phyloP scores from a whole-genome alignment of 2,329 filamentous ascomycete species.

The Botrytis paeoniae region DNA sequence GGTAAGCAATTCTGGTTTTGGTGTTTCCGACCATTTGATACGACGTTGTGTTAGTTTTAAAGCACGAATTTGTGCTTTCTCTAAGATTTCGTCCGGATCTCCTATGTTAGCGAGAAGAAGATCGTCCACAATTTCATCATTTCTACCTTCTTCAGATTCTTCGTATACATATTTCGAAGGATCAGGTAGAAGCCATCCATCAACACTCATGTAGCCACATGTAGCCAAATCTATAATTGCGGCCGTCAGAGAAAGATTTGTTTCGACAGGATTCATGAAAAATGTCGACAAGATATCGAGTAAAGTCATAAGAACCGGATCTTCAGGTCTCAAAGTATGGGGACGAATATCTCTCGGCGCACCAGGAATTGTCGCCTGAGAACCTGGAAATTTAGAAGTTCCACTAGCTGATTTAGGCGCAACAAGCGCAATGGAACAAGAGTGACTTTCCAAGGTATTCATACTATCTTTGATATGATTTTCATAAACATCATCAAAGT shows the following conservation, averaged over 20 bases:
- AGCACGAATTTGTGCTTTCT: slow-evolving; percentile 46
- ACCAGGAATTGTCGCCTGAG: slow-evolving; percentile 55
- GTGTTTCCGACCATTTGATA: slow-evolving; percentile 51
- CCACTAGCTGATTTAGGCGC: slow-evolving; percentile 57
- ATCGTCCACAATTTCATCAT: slow-evolving; percentile 40
- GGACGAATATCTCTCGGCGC: slow-evolving; percentile 58
- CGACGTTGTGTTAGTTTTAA: slow-evolving; percentile 52
- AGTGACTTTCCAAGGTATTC: slow-evolving; percentile 66
- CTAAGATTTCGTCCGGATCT: slow-evolving; percentile 38
- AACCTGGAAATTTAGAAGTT: slow-evolving; percentile 54
- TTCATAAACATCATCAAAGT: slow-evolving; percentile 71
- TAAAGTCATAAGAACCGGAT: slow-evolving; percentile 62
- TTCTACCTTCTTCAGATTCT: slow-evolving; percentile 41
- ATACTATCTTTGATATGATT: slow-evolving; percentile 69
- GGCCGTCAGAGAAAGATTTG: slow-evolving; percentile 84
- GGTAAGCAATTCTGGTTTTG: slow-evolving; percentile 52
- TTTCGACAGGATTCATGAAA: slow-evolving; percentile 86
- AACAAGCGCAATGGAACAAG: slow-evolving; percentile 68
- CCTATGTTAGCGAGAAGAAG: slow-evolving; percentile 18
- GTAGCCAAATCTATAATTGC: slow-evolving; percentile 76
- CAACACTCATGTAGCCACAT: slow-evolving; percentile 79
- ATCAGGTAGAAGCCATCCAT: slow-evolving; percentile 84
- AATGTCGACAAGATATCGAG: slow-evolving; percentile 74
- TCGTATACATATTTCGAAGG: slow-evolving; percentile 61
- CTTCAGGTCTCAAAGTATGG: slow-evolving; percentile 61